Base-by-base conservation (phyloP, 1,284 basidiomycete genomes). In the Gomphus bonarii region DNA sequence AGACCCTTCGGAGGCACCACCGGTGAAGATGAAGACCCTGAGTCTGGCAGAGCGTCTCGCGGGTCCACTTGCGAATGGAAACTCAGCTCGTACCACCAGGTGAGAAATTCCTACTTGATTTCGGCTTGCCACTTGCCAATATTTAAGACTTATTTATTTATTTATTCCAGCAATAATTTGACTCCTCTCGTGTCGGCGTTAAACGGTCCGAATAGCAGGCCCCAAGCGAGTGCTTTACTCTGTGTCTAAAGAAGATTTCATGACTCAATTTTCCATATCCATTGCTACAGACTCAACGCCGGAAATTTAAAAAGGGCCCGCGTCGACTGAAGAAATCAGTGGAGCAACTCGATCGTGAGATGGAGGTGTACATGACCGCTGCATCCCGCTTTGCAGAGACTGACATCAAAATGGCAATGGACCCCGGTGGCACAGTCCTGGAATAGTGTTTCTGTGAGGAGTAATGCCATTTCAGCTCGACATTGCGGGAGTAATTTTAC, bases 11-110 rank as follows among this genome's bases (percentile, higher is more conserved):
- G 62, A 67, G 10, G 61, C 63, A 22, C 59, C 65, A 14, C 53
- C 59, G 16, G 54, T 59, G 11, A 42, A 50, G 71, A 22, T 18
- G 40, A 50, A 50, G 38, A 73, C n/a, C n/a, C n/a, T n/a, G n/a
- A n/a, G 74, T 12, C 65, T 77, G 10, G 62, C 77, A 10, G 63
- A 66, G 43, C 70, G 74, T 7, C 59, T 75, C 14, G 67, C 64
- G 11, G 30, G 51, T 18, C n/a, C 22, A 6, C 1, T 16, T 48
- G 25, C 14, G 20, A 48, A 43, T 1, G 42, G 42, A 7, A 18
- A 5, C n/a, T 20, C 42, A 43, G 3, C n/a, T 22, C 8, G n/a
- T 40, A 40, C 16, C 38, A n/a, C 12, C 18, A 12, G 16, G 42
- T 43, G 42, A 43, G 42, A 18, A 20, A 43, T 40, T 16, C 36